These are phyloP conservation scores for Colletotrichum trifolii DNA, from an alignment of 2,329 filamentous ascomycete species.

Conservation along the genomic window DNA sequence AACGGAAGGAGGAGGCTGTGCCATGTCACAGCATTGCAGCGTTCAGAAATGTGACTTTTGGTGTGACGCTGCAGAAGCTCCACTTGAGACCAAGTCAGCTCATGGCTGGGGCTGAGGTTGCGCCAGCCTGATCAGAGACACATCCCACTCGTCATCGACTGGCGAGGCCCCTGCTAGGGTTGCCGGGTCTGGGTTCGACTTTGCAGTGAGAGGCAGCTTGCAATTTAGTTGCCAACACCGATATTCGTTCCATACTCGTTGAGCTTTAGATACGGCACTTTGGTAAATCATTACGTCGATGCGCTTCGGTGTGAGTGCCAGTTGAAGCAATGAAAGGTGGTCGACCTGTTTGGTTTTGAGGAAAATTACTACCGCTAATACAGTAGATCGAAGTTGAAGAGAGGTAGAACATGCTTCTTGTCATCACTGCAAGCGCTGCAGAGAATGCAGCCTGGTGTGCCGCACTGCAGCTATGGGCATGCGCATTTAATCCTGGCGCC, in stretches of 20 bases:
- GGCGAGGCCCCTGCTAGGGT: background rate
- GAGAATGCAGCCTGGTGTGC: conserved; percentile 1
- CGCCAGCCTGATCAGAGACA: conserved; percentile 12
- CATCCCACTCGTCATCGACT: conserved; percentile 5
- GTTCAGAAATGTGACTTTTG: background rate
- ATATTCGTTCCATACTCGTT: too few relatives aligned
- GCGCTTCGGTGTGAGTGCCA: too few relatives aligned
- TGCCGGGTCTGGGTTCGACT: conserved; percentile 6
- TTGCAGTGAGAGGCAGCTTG: conserved; percentile 1
- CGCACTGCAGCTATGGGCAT: conserved; percentile 15
- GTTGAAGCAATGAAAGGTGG: too few relatives aligned
- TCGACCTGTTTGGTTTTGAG: too few relatives aligned
- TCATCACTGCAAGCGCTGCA: background rate
- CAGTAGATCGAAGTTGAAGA: too few relatives aligned
- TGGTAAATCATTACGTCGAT: too few relatives aligned
- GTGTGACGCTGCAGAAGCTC: background rate
- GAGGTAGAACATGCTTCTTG: conserved; percentile 2
- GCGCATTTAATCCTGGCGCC: conserved; percentile 18
- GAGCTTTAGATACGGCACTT: too few relatives aligned
- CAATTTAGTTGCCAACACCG: too few relatives aligned
- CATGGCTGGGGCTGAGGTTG: conserved; percentile 26
- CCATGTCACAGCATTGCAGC: background rate
- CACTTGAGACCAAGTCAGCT: conserved; percentile 2
- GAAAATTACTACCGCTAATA: too few relatives aligned
- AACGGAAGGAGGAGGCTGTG: conserved; percentile 11